Evolutionary conservation across 2,329 filamentous ascomycete species (phyloP).

Genomic region (Aspergillus pseudoglaucus): DNA sequence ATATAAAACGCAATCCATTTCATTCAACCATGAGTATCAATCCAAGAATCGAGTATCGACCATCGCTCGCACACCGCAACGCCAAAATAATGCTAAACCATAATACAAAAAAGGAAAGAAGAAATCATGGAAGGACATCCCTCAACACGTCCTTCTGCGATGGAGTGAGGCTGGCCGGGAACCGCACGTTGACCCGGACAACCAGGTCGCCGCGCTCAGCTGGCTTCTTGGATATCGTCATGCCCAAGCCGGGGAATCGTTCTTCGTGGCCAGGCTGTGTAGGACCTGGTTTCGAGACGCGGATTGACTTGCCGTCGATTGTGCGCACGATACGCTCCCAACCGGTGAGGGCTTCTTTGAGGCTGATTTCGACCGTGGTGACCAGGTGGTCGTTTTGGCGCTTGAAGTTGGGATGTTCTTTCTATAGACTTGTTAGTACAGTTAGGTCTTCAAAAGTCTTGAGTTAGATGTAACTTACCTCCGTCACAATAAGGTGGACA

Average conservation of each 20-base stretch:
- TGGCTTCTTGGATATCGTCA: slow-evolving; percentile 90
- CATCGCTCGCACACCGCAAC: slow-evolving; percentile 19
- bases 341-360: slow-evolving; percentile 91
- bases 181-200: slow-evolving; percentile 86
- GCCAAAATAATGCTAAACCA: slow-evolving; percentile 17
- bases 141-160: slow-evolving; percentile 74
- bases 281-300: slow-evolving; percentile 71
- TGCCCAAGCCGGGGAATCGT: slow-evolving; percentile 75
- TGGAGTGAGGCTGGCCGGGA: slow-evolving; percentile 69
- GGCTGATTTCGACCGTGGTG: slow-evolving; percentile 68
- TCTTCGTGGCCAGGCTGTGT: slow-evolving; percentile 80
- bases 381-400: slow-evolving; percentile 85
- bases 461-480: slow-evolving; percentile 54
- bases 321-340: slow-evolving; percentile 90
- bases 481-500: slow-evolving; percentile 86
- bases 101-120: slow-evolving; percentile 2
- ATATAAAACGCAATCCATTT: too few species aligned
- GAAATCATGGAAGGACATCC: slow-evolving; percentile 58
- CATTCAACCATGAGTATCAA: slow-evolving; percentile 4
- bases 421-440: slow-evolving; percentile 46
- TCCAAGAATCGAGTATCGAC: slow-evolving; percentile 10
- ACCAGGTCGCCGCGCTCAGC: slow-evolving; percentile 79
- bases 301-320: slow-evolving; percentile 83
- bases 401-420: slow-evolving; percentile 75
- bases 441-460: not conserved